Evolutionary conservation across 2,329 filamentous ascomycete species (phyloP).

Genomic region (Cladosporium sp.): DNA sequence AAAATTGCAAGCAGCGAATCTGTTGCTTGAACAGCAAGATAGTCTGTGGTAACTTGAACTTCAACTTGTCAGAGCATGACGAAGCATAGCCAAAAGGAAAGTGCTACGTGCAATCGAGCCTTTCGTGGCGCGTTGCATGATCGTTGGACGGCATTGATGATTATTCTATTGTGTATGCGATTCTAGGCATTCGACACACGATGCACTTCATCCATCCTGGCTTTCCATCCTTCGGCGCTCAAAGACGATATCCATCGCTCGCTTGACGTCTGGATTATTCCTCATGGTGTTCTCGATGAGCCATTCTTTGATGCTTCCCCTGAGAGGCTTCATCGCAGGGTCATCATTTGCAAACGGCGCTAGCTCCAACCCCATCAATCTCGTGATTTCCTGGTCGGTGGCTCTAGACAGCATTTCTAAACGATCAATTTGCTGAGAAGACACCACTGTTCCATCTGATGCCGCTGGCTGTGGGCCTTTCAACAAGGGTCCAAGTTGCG

Average conservation of each 20-base stretch:
- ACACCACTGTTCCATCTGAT: conserved; percentile 25
- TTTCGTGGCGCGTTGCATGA: no score
- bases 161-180: no score
- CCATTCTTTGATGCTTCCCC: conserved; percentile 73
- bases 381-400: conserved; percentile 62
- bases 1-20: no score
- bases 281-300: conserved; percentile 79
- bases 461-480: conserved; percentile 27
- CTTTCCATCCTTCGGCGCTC: conserved; percentile 45
- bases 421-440: conserved; percentile 60
- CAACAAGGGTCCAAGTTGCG: conserved; percentile 68
- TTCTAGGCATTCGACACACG: no score
- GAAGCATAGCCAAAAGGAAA: no score
- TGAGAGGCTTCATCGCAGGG: conserved; percentile 56
- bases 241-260: conserved; percentile 65
- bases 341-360: conserved; percentile 73
- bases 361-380: conserved; percentile 71
- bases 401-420: conserved; percentile 55
- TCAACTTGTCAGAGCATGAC: no score
- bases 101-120: no score
- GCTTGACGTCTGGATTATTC: conserved; percentile 72
- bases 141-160: no score
- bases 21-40: no score
- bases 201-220: not conserved
- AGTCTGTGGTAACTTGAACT: no score